A percentile compares a stretch with the other conserved stretches of the same genome.
These are phyloP conservation scores for Globisporangium lucens DNA, from an alignment of 352 stramenopile species.

Conservation along the genomic window DNA sequence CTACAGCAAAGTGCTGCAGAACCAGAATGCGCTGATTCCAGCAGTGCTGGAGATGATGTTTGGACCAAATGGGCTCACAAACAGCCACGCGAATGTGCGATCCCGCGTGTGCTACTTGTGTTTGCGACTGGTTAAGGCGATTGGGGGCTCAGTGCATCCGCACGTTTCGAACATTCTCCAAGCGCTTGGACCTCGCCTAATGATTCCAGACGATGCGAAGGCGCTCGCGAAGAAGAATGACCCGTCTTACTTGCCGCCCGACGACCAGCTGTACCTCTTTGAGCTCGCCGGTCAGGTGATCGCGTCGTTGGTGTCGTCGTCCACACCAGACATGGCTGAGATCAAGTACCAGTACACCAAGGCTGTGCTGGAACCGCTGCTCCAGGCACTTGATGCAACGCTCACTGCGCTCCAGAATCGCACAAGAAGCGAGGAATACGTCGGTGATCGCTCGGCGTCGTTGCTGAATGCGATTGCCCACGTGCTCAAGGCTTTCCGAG, in stretches of 20 bases:
- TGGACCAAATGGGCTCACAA: constrained; percentile 61
- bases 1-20: constrained; percentile 74
- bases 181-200: constrained; percentile 61
- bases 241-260: constrained; percentile 53
- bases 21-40: constrained; percentile 58
- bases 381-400: constrained; percentile 59
- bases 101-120: constrained; percentile 85
- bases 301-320: constrained; percentile 39
- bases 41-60: constrained; percentile 84
- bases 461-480: constrained; percentile 80
- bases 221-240: constrained; percentile 35
- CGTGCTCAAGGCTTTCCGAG: constrained; percentile 81
- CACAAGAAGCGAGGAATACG: constrained; percentile 33
- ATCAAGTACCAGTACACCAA: constrained; percentile 79
- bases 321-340: constrained; percentile 36
- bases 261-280: constrained; percentile 86
- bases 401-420: constrained; percentile 31
- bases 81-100: constrained; percentile 54
- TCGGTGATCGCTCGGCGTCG: constrained; percentile 47
- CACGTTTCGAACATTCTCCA: constrained; percentile 72
- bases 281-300: constrained; percentile 84
- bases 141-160: constrained; percentile 63
- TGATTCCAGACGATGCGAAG: constrained; percentile 42
- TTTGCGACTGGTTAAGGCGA: constrained; percentile 75
- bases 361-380: constrained; percentile 64